Conservation (phyloP, 2,329 filamentous ascomycete genomes). For the Mycosphaerella sp. region DNA sequence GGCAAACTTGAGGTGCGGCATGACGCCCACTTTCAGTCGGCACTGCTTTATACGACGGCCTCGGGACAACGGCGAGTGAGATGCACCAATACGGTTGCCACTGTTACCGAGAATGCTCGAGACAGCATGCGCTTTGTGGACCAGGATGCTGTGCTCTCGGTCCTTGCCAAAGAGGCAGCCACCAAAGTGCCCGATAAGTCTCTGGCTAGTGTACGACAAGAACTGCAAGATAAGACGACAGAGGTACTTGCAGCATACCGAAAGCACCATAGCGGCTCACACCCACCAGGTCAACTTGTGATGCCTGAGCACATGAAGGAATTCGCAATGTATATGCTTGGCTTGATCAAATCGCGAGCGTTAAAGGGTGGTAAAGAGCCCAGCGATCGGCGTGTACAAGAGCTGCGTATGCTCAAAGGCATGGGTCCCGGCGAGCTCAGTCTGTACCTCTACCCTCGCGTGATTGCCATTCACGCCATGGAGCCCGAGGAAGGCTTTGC, state of each 20-base stretch:
- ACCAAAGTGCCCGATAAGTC: conserved; percentile 67
- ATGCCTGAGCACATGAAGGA: conserved; percentile 95
- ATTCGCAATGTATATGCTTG: conserved; percentile 92
- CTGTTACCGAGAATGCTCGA: conserved; percentile 75
- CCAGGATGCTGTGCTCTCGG: conserved; percentile 82
- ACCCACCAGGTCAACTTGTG: conserved; percentile 87
- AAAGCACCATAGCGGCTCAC: conserved; percentile 80
- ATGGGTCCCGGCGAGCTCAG: conserved; percentile 83
- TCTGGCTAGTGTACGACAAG: conserved; percentile 78
- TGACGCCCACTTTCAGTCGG: conserved; percentile 95
- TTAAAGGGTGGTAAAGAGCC: conserved; percentile 90
- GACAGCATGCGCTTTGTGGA: conserved; percentile 90
- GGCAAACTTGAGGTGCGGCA: conserved; percentile 95
- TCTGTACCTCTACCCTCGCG: conserved; percentile 89
- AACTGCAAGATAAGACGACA: conserved; percentile 83
- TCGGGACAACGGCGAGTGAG: conserved; percentile 82
- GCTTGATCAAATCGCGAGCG: conserved; percentile 80
- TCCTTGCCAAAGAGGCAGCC: conserved; percentile 90
- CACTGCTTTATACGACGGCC: conserved; percentile 87
- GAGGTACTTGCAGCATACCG: conserved; percentile 88
- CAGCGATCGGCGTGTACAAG: conserved; percentile 82
- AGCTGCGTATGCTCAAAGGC: conserved; percentile 80
- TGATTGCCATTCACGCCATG: conserved; percentile 87
- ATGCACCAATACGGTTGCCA: conserved; percentile 89
- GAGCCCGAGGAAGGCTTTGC: conserved; percentile 83